phyloP scores from a whole-genome alignment of 2,329 filamentous ascomycete species.

The Sporothrix humicola region DNA sequence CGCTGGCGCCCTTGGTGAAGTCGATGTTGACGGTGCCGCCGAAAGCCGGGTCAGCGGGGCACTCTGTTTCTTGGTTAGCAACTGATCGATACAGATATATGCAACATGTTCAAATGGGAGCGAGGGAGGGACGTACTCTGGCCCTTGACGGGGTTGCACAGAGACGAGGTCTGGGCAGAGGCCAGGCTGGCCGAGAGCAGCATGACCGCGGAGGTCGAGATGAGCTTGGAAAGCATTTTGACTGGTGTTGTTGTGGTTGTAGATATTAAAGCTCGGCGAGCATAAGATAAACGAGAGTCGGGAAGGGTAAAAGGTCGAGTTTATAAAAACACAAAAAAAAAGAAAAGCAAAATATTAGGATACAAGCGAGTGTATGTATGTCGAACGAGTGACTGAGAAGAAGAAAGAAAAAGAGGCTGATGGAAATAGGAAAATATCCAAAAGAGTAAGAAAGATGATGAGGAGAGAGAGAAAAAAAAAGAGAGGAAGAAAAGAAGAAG shows the following conservation, averaged over 20 bases:
- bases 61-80: slow-evolving; percentile 52
- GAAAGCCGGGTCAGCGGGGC: slow-evolving; percentile 77
- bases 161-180: slow-evolving; percentile 62
- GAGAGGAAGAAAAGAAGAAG: background rate
- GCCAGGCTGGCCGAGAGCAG: slow-evolving; percentile 55
- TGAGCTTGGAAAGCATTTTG: slow-evolving; percentile 55
- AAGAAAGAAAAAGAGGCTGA: slow-evolving; percentile 13
- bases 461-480: background rate
- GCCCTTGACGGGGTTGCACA: slow-evolving; percentile 61
- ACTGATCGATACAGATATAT: background rate
- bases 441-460: slow-evolving; percentile 15
- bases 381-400: slow-evolving; percentile 32
- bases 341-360: slow-evolving; percentile 6
- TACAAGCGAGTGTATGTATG: slow-evolving; percentile 30
- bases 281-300: slow-evolving; percentile 18
- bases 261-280: slow-evolving; percentile 25
- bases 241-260: slow-evolving; percentile 16
- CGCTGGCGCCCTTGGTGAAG: slow-evolving; percentile 75
- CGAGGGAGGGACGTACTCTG: slow-evolving; percentile 40
- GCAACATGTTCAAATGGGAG: background rate
- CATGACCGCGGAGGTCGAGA: slow-evolving; percentile 54
- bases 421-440: background rate
- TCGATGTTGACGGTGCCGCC: slow-evolving; percentile 69
- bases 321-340: background rate
- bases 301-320: background rate